Percentiles rank a stretch among this genome's conserved stretches.
These are phyloP conservation scores for Xenosphaeropsis pyriputrescens DNA, from an alignment of 2,329 filamentous ascomycete species.

Conservation along the genomic window DNA sequence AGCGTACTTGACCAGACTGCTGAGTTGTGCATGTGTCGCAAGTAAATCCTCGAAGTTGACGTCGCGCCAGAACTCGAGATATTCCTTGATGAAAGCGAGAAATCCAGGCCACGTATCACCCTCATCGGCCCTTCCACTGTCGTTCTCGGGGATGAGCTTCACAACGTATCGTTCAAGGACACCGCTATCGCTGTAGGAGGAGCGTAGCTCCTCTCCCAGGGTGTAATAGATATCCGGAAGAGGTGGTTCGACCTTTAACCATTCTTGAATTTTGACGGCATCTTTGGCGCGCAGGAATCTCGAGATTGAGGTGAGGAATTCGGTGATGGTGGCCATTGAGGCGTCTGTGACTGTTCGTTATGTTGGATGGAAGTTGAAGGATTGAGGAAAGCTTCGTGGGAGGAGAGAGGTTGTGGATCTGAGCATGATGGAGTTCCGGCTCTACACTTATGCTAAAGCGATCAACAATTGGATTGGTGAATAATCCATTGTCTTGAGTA, in stretches of 20 bases:
- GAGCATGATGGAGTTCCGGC: too few species aligned
- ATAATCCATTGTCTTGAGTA: too few species aligned
- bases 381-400: too few species aligned
- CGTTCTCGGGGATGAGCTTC: conserved; percentile 46
- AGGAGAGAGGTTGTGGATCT: too few species aligned
- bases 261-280: conserved; percentile 50
- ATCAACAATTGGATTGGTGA: too few species aligned
- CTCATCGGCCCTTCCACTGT: conserved; percentile 47
- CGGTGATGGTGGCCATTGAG: conserved; percentile 46
- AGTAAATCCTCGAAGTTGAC: conserved; percentile 64
- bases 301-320: conserved; percentile 54
- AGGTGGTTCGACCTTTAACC: conserved; percentile 61
- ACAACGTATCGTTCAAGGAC: conserved; percentile 50
- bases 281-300: conserved; percentile 46
- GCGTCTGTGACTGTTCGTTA: background rate
- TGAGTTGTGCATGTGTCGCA: conserved; percentile 61
- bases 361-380: too few species aligned
- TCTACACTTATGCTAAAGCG: too few species aligned
- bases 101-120: conserved; percentile 64
- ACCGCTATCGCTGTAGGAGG: conserved; percentile 31
- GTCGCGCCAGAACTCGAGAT: conserved; percentile 68
- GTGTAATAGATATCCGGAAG: conserved; percentile 51
- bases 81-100: conserved; percentile 65
- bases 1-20: conserved; percentile 61
- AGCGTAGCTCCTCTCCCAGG: conserved; percentile 53